Base-by-base conservation (phyloP, 192 early-diverging fungal genomes). In the Rhizophagus sp. region DNA sequence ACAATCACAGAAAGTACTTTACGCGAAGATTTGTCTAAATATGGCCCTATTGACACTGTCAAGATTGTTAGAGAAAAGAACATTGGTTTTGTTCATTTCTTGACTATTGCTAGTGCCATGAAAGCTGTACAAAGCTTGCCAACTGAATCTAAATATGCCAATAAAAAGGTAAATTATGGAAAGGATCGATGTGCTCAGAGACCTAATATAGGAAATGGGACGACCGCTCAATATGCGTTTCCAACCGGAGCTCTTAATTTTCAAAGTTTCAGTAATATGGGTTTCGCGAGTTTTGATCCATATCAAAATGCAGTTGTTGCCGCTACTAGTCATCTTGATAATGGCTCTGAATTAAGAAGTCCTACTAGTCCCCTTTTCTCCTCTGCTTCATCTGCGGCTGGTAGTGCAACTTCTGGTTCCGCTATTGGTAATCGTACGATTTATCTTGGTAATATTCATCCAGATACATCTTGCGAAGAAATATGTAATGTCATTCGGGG, bases 401-500 rank as follows among this genome's bases (percentile, higher is more conserved):
- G 75, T 78, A 80, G 79, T 33, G 22, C 78, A 24, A 47, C 68
- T 61, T 47, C 52, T 83, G 68, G 81, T 47, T 27, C 83, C 66
- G 41, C 79, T 80, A 69, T 81, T 5, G 87, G 85, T n/a, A 94
- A 94, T 79, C 88, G 96, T 17, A 95, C 94, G 4, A 87, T 97
- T n/a, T 97, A 95, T 81, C 84, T 97, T 12, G 95, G 95, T 39
- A 88, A 87, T 44, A 90, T 97, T 49, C 89, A 89, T 68, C 91
- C 91, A 4, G 96, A 97, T 66, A 90, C 92, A 17, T 92, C 91
- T 0, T 87, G 89, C 27, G 94, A 95, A 81, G 94, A 96, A 69
- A 85, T 97, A 25, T 96, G 94, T 75, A 95, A 97, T 87, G 90
- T 88, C 7, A 92, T 97, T 82, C 93, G 96, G 22, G 96, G 95